These are phyloP conservation scores for cucumber (Cucumis sativus) DNA, from an alignment of 306 rosid species.

Conservation along the genomic window Cucumber_9930_V3 NC_026660.2:17676501-17677000, in stretches of 20 bases:
- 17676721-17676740: neutral
- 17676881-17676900: slow-evolving; percentile 1
- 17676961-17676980: slow-evolving; percentile 31
- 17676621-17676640: slow-evolving; percentile 1
- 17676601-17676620: neutral
- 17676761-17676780: neutral
- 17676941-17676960: slow-evolving; percentile 9
- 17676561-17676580: neutral
- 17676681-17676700: neutral
- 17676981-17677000: slow-evolving; percentile 39
- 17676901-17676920: slow-evolving; percentile 8
- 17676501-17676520: too few relatives aligned
- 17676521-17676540: too few relatives aligned
- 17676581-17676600: neutral
- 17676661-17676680: neutral
- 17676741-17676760: neutral
- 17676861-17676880: slow-evolving; percentile 7
- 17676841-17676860: slow-evolving; percentile 18
- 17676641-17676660: neutral
- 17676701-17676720: neutral
- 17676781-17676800: slow-evolving; percentile 7
- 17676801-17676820: slow-evolving; percentile 5
- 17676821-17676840: slow-evolving; percentile 27
- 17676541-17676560: too few relatives aligned
- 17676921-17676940: slow-evolving; percentile 29